phyloP scores from a whole-genome alignment of 1,139 yeast genomes.

The Arxiozyma slooffiae region DNA sequence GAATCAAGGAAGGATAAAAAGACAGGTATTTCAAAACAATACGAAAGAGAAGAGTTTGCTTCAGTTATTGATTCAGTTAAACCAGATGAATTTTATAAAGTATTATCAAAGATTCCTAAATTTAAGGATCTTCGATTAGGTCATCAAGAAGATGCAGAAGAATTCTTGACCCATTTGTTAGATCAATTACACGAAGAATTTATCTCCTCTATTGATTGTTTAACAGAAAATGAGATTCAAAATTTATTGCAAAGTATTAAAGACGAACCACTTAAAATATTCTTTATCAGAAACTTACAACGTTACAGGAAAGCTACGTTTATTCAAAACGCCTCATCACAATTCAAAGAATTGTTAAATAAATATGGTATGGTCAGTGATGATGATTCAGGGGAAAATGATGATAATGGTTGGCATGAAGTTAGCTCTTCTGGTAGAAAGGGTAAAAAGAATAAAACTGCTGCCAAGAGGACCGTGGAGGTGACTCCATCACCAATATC shows the following conservation, averaged over 20 bases:
- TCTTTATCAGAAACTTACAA: conserved; percentile 28
- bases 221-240: conserved; percentile 40
- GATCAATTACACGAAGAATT: conserved; percentile 92
- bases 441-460: conserved; percentile 44
- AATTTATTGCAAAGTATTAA: conserved; percentile 36
- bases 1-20: conserved; percentile 9
- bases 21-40: conserved; percentile 3
- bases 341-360: conserved; percentile 20
- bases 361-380: conserved; percentile 22
- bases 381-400: conserved; percentile 28
- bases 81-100: conserved; percentile 56
- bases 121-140: conserved; percentile 84
- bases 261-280: conserved; percentile 30
- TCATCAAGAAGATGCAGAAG: conserved; percentile 97
- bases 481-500: conserved; percentile 79
- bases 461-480: conserved; percentile 66
- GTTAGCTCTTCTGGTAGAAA: conserved; percentile 44
- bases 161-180: conserved; percentile 76
- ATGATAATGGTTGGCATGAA: conserved; percentile 65
- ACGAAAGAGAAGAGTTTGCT: conserved; percentile 7
- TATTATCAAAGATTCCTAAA: conserved; percentile 49
- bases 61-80: conserved; percentile 39
- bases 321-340: conserved; percentile 20
- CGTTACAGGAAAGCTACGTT: conserved; percentile 32
- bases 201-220: conserved; percentile 43